Percentiles rank a stretch among this genome's conserved stretches.
These are phyloP conservation scores for Castanea sativa DNA, from an alignment of 306 rosid species.

Conservation along the genomic window DNA sequence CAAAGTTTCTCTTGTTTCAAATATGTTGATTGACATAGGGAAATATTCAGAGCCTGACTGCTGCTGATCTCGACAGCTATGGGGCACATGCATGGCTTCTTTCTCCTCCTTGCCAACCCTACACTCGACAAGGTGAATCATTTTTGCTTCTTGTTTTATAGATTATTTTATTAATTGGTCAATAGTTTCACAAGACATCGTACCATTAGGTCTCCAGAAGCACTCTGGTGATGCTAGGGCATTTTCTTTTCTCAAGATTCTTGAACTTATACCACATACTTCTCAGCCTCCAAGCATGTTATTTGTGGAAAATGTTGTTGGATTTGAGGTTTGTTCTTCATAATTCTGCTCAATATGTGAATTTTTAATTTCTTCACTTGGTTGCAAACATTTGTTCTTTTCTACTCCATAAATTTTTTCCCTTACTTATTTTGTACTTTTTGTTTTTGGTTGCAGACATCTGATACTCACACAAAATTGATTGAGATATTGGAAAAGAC, in stretches of 20 bases:
- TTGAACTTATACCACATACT: constrained; percentile 67
- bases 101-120: constrained; percentile 99
- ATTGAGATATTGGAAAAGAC: constrained; percentile 63
- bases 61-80: constrained; percentile 69
- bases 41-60: constrained; percentile 79
- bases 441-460: constrained; percentile 52
- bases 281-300: constrained; percentile 68
- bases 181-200: constrained; percentile 25
- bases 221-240: constrained; percentile 92
- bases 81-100: constrained; percentile 84
- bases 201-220: constrained; percentile 79
- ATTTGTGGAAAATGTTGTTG: constrained; percentile 92
- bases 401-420: neutral
- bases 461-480: constrained; percentile 79
- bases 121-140: constrained; percentile 81
- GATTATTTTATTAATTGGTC: constrained; percentile 11
- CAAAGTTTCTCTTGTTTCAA: neutral
- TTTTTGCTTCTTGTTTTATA: constrained; percentile 13
- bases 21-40: constrained; percentile 49
- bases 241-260: constrained; percentile 89
- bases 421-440: neutral
- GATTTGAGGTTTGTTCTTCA: constrained; percentile 75
- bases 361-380: constrained; percentile 4
- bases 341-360: constrained; percentile 11
- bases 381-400: constrained; percentile 37